These are phyloP conservation scores for Verticillium zaregamsianum DNA, from an alignment of 2,329 filamentous ascomycete species.

Conservation along the genomic window DNA sequence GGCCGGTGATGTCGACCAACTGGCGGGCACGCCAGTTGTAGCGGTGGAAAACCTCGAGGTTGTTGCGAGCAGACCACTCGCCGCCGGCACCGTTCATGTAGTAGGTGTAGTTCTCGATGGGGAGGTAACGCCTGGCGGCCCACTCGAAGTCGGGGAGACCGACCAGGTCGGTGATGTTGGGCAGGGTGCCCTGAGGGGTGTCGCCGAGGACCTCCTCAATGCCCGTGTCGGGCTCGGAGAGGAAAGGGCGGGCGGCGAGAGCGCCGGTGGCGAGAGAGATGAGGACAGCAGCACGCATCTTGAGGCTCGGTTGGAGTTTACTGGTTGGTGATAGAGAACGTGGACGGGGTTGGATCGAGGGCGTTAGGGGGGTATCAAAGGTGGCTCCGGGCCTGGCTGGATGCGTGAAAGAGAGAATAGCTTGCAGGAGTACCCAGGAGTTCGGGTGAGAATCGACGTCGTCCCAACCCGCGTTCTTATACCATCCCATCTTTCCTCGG, in stretches of 20 bases:
- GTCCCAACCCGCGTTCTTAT: background rate
- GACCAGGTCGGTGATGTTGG: slow-evolving; percentile 37
- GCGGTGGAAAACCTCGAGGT: slow-evolving; percentile 48
- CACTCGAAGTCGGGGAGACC: slow-evolving; percentile 52
- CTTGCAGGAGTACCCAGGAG: background rate
- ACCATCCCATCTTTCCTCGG: background rate
- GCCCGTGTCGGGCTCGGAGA: slow-evolving; percentile 42
- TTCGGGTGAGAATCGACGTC: background rate
- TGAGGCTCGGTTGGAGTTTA: slow-evolving; percentile 21
- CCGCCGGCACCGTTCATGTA: slow-evolving; percentile 52
- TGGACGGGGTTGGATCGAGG: background rate
- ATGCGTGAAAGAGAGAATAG: background rate
- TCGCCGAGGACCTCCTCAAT: slow-evolving; percentile 32
- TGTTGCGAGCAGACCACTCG: slow-evolving; percentile 54
- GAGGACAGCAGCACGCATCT: slow-evolving; percentile 22
- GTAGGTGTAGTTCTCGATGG: slow-evolving; percentile 46
- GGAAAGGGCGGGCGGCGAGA: slow-evolving; percentile 36
- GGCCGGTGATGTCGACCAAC: slow-evolving; percentile 44
- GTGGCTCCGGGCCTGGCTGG: background rate
- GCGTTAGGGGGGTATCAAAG: background rate
- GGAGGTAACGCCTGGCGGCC: slow-evolving; percentile 44
- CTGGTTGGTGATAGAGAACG: background rate
- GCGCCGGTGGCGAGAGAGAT: slow-evolving; percentile 26
- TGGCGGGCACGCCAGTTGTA: slow-evolving; percentile 44
- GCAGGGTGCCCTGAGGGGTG: slow-evolving; percentile 30